Evolutionary conservation across 768 basidiomycete species (phyloP).

Genomic region (Naematelia aurantialba): DNA sequence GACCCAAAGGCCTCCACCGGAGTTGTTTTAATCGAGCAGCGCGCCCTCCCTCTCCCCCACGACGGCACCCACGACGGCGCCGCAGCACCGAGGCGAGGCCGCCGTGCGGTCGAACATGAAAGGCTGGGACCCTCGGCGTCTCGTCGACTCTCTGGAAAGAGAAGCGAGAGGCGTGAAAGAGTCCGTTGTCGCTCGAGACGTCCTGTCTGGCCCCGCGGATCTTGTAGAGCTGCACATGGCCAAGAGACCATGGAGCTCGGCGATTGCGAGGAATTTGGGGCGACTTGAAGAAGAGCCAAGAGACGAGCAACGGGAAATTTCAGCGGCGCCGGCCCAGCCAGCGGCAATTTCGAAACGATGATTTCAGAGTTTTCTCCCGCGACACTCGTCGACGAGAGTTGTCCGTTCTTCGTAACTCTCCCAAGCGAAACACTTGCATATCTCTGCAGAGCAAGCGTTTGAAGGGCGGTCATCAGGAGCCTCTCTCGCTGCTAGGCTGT

Average conservation of each 20-base stretch:
- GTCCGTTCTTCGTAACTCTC: not conserved
- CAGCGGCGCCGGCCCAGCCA: constrained; percentile 1
- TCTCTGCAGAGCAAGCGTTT: too few species aligned
- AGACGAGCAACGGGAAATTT: not conserved
- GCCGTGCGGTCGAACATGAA: not conserved
- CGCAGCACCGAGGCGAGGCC: not conserved
- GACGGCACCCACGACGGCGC: constrained; percentile 4
- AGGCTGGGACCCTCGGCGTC: too few species aligned
- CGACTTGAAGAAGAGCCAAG: constrained; percentile 17
- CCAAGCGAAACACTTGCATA: not conserved
- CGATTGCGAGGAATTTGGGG: constrained; percentile 36
- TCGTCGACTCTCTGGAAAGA: too few species aligned
- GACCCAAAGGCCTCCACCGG: constrained; percentile 30
- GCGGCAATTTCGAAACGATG: too few species aligned
- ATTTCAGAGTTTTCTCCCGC: constrained; percentile 7
- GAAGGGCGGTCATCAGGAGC: too few species aligned
- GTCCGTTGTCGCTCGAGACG: constrained; percentile 25
- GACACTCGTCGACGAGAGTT: not conserved
- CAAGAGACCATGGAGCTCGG: constrained; percentile 21
- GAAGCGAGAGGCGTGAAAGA: constrained; percentile 5
- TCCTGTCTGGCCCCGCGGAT: constrained; percentile 45
- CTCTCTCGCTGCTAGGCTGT: too few species aligned
- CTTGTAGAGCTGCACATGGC: constrained; percentile 20
- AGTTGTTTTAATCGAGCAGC: constrained; percentile 47
- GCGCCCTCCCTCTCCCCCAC: constrained; percentile 2